Evolutionary conservation across 2,329 filamentous ascomycete genomes (phyloP), one percentile per base, ranked within the genome.

Genomic region (Seiridium unicorne): DNA sequence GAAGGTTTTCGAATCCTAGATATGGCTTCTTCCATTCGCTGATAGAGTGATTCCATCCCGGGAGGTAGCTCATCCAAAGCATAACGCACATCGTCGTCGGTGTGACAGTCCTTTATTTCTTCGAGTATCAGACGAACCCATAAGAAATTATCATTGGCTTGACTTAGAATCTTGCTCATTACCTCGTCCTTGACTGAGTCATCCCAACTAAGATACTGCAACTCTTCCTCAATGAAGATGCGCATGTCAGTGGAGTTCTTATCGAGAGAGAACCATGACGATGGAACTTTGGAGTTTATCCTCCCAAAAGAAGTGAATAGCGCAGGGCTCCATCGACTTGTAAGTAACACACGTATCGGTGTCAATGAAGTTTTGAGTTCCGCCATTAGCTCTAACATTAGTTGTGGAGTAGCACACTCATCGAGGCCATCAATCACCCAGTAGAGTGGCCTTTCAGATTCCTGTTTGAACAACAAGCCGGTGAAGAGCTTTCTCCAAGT

Each of bases 131-230:
- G 65, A 36, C 66, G 61, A 2, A 71, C 65, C 73, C 71, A 75
- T 1, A 76, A 64, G 44, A 76, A 76, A 48, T 73, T 76, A 0
- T 69, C 70, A 3, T 67, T 54, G 0, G 72, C 65, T 18, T 65
- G 62, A 3, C 66, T 53, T 6, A 72, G 51, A 5, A 75, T 60
- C 3, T 64, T 64, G 3, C 61, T 26, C 3, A 63, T 63, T 8
- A 64, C 48, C 49, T 61, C 49, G 0, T 40, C 7, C 31, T 58
- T 60, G 9, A 65, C 48, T 2, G 57, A n/a, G 32, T 36, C 36
- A 7, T 60, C 55, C 54, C 61, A 59, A 7, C 59, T 44, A 34
- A 62, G 55, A 35, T 59, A 57, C 5, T 58, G 47, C 5, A 65
- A 53, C 11, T 64, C 61, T 31, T 51, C 61, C 38, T 51, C 34